Percentiles rank a stretch among this genome's conserved stretches.
phyloP scores from a whole-genome alignment of 441 rosid species.

The Arabidopsis hybrid region DNA sequence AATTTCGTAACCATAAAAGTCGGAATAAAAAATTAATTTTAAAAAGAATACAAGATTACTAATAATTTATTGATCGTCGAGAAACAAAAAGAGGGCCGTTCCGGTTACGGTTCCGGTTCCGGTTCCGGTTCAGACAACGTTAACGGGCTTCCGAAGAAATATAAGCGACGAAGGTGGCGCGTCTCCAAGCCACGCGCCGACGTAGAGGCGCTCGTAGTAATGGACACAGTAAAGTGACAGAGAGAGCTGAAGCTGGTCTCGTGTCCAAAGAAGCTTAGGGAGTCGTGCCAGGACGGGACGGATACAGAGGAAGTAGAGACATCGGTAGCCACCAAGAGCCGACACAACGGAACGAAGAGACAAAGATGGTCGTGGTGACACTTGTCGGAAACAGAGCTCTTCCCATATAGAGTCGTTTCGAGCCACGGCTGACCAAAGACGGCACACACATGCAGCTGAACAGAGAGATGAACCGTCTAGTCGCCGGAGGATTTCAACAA shows the following conservation, averaged over 20 bases:
- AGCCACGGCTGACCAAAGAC: conserved; percentile 81
- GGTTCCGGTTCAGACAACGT: conserved; percentile 47
- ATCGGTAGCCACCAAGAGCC: conserved; percentile 87
- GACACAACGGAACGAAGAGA: conserved; percentile 69
- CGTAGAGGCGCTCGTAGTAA: conserved; percentile 70
- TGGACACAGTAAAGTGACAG: conserved; percentile 82
- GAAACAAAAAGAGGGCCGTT: neutral
- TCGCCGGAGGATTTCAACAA: conserved; percentile 67
- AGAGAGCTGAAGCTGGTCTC: conserved; percentile 78
- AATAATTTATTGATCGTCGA: conserved; percentile 11
- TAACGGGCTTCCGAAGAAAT: conserved; percentile 83
- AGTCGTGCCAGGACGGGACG: conserved; percentile 69
- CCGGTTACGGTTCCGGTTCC: neutral
- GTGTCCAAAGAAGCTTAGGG: conserved; percentile 51
- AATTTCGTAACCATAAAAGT: conserved; percentile 31
- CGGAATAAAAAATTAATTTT: conserved; percentile 26
- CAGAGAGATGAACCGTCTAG: conserved; percentile 88
- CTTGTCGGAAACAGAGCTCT: conserved; percentile 84
- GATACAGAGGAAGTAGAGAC: conserved; percentile 83
- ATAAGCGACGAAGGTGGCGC: conserved; percentile 73
- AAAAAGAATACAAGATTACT: conserved; percentile 36
- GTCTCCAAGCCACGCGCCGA: conserved; percentile 48
- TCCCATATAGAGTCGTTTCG: conserved; percentile 87
- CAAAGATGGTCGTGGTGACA: conserved; percentile 63
- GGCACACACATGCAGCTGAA: conserved; percentile 87